Evolutionary conservation across 345 rosid genomes (phyloP), one percentile per base, ranked within the genome.

Genomic region (Acer saccharum): DNA sequence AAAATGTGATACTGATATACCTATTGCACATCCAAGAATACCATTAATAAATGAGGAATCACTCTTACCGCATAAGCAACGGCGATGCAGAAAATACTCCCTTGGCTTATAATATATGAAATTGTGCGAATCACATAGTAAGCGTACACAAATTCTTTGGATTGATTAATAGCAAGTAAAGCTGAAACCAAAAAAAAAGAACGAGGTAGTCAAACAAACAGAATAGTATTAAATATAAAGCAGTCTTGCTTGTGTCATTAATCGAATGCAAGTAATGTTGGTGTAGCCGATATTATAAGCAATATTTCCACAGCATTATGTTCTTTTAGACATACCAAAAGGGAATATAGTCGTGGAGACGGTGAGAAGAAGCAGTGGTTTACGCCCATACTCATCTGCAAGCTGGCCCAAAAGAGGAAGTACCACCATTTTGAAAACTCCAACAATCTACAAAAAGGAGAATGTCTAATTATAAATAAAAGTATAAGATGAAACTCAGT

Each of bases 341-440:
- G 91, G 91, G 68, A 86, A n/a, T 29, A 88, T 86, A 73, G 87
- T 71, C 23, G 88, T 83, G 10, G 91, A 88, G 62, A 85, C 41
- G 17, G 88, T 83, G 12, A 88, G 76, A 20, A 88, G 79, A 20
- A 88, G 88, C 72, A 88, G 43, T 0, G 88, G 87, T 77, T 88
- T 88, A n/a, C 91, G 88, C 63, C 91, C 91, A 43, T 77, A 80
- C 72, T 88, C 91, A 70, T 88, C 89, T 2, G 91, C 89, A 80
- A 88, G 91, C 80, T 88, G 89, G 68, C 91, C 91, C 13, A 88
- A 41, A 72, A 88, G 74, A 62, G 89, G 92, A 63, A 89, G 73
- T 21, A 83, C 84, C 78, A 84, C 81, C 92, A 89, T 85, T 82
- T 89, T 85, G 88, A 89, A 89, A 54, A 89, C 55, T 23, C 92